Evolutionary conservation across 129 eudicot species (phyloP), one percentile per base, ranked within the genome.

Genomic region (Artemisia tridentata): DNA sequence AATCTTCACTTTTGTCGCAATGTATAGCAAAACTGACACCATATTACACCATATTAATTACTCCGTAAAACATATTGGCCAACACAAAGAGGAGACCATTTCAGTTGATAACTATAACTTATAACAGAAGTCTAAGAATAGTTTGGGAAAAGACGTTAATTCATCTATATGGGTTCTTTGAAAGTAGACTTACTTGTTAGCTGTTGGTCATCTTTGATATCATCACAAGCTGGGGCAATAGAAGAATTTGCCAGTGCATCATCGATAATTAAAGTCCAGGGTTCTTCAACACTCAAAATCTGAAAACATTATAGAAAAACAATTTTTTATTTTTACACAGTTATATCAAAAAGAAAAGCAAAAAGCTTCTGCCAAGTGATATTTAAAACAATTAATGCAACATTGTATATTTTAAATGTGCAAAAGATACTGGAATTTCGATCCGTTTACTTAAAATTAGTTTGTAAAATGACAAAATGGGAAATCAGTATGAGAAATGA

Each of bases 161-260:
- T 58, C 12, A 1, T 58, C 14, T 47, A 47, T 38, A 27, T 76
- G 73, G 46, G 19, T 53, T 52, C 0, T 21, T 34, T 5, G 9
- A 17, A 57, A 69, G 72, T 65, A 67, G 21, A 80, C 96, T 89
- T 80, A 92, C 98, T 85, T 61, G 78, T 83, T 66, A 92, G 78
- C 78, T 87, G 95, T 52, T 72, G 59, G 80, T 92, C 98, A 62
- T 87, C 92, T 63, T 77, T 82, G 4, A 92, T 83, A 65, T 92
- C 95, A 74, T 92, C 98, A 58, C 90, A 85, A 20, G 77, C 83
- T 5, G 98, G 98, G 57, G 96, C 95, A 50, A 92, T 70, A 47
- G 89, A 92, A 63, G 98, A 92, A 74, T 92, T 87, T 54, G 92
- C 85, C 55, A 92, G 75, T 13, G 98, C 87, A 79, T 92, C 98